Evolutionary conservation across 768 basidiomycete genomes (phyloP), one percentile per base, ranked within the genome.

Genomic region (Boletus rufocinnamomeus): DNA sequence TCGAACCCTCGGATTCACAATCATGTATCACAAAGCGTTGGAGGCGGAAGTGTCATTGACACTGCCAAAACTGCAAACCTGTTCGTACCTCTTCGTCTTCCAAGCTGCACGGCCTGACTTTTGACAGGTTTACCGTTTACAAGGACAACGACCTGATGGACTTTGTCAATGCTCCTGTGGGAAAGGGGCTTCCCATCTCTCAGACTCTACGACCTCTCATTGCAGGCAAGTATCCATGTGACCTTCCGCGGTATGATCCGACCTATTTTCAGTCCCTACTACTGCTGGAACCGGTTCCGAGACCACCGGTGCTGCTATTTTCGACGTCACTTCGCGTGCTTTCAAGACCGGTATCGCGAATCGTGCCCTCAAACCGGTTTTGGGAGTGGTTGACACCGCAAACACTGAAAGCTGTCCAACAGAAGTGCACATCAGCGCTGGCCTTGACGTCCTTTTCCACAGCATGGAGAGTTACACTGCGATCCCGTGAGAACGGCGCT

Each of bases 341-440:
- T 97, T 98, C 83, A 98, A 98, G 80, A 98, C 96, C 16, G 96
- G 96, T 45, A 98, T 98, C 64, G 89, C 96, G 0, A 94, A 82
- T 68, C 85, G 95, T 38, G 93, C 95, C 4, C 76, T 98, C 75
- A 93, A 95, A 62, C 96, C 96, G 0, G 81, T 87, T 2, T 80
- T 98, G 25, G 96, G 93, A 32, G 84, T 94, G 63, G 86, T 87
- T 32, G 96, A 98, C 68, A 89, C 93, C 2, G 80, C 86, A 63
- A 97, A 96, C 77, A 98, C 95, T 2, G 90, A 91, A 61, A 86
- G 84, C 7, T 98, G 96, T 71, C 91, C 96, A 4, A 87, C 85
- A n/a, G 87, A 88, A 52, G 88, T 98, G 11, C 93, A 97, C 67
- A 94, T 98, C 65, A 91, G 91, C 60, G 83, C 94, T n/a, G 96